Conservation (phyloP, 345 rosid species). For the Lagerstroemia speciosa region DNA sequence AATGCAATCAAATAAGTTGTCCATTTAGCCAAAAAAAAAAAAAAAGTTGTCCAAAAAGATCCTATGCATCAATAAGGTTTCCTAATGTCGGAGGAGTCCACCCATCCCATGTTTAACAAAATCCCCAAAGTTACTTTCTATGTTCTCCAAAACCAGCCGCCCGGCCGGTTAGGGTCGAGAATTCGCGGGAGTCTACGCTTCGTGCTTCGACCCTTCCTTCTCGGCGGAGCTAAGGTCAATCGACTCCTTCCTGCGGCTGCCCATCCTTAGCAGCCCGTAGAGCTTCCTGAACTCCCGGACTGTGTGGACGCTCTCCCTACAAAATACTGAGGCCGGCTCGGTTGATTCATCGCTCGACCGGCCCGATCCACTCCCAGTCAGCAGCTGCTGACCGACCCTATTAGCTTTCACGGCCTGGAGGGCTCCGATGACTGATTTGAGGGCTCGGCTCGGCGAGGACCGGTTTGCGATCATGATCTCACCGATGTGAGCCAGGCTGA, state of each 20-base stretch:
- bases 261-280: constrained; percentile 53
- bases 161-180: too few species aligned
- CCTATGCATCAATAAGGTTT: neutral
- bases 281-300: constrained; percentile 59
- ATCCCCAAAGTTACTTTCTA: neutral
- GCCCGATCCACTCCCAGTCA: constrained; percentile 25
- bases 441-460: constrained; percentile 87
- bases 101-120: neutral
- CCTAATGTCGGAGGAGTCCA: neutral
- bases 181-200: neutral
- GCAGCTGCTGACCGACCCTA: constrained; percentile 30
- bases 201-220: constrained; percentile 20
- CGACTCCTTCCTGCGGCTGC: constrained; percentile 41
- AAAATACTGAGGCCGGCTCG: constrained; percentile 34
- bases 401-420: constrained; percentile 46
- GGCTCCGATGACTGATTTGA: constrained; percentile 74
- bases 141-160: neutral
- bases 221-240: constrained; percentile 24
- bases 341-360: constrained; percentile 25
- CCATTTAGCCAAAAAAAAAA: too few species aligned
- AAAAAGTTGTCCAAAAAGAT: neutral
- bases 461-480: constrained; percentile 91
- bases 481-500: constrained; percentile 87
- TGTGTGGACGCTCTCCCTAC: constrained; percentile 40
- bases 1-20: too few species aligned